Evolutionary conservation across 768 basidiomycete genomes (phyloP).

Genomic region (Grammothele lineata): DNA sequence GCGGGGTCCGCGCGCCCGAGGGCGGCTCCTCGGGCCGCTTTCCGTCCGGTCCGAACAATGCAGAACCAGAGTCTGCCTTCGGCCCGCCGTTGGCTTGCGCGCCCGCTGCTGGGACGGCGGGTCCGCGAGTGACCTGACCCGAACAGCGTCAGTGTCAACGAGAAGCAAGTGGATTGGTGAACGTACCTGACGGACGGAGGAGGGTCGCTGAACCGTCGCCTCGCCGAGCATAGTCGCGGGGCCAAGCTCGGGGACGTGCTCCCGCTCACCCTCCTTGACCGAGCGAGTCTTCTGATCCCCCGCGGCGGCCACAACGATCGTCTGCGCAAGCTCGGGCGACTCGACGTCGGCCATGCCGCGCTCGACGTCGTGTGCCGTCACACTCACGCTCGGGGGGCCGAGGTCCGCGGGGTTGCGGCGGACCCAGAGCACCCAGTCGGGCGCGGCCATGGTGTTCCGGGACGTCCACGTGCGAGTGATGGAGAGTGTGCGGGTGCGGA

Average conservation of each 20-base stretch:
- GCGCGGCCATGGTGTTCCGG: slow-evolving; percentile 19
- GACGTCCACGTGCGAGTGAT: slow-evolving; percentile 41
- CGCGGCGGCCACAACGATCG: not conserved
- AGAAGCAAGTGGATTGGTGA: too few species aligned
- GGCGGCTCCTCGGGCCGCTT: too few species aligned
- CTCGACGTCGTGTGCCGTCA: slow-evolving; percentile 5
- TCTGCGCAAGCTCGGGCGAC: not conserved
- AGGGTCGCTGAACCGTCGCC: too few species aligned
- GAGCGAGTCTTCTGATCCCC: not conserved
- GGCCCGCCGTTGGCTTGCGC: too few species aligned
- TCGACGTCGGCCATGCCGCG: slow-evolving; percentile 7
- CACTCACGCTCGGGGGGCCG: slow-evolving; percentile 2
- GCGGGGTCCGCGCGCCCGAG: too few species aligned
- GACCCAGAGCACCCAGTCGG: slow-evolving; percentile 44
- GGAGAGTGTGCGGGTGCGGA: slow-evolving; percentile 43
- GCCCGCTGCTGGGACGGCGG: too few species aligned
- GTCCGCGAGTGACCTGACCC: too few species aligned
- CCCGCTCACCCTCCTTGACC: not conserved
- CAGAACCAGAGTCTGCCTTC: too few species aligned
- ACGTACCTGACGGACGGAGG: too few species aligned
- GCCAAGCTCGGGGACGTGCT: slow-evolving; percentile 7
- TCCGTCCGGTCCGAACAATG: too few species aligned
- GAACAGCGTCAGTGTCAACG: too few species aligned
- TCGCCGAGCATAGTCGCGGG: slow-evolving; percentile 11
- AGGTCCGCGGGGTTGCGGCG: slow-evolving; percentile 23